phyloP scores from a whole-genome alignment of 2,329 filamentous ascomycete genomes.

The Cytospora chrysosperma region DNA sequence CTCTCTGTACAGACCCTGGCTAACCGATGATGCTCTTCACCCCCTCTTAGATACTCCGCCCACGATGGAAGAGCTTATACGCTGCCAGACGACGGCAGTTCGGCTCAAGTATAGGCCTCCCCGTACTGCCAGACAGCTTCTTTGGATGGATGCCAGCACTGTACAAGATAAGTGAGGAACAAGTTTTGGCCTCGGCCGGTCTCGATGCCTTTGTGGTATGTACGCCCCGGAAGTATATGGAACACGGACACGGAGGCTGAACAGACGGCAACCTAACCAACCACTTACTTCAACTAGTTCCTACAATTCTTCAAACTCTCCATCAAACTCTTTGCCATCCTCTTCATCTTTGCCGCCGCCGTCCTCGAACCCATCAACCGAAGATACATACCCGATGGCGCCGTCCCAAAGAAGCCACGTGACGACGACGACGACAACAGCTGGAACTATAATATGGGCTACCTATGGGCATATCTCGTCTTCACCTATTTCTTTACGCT shows the following conservation, averaged over 20 bases:
- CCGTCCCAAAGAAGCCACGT: slow-evolving; percentile 3
- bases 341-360: slow-evolving; percentile 76
- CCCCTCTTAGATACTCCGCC: slow-evolving; percentile 68
- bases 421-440: slow-evolving; percentile 26
- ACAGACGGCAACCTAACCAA: neutral
- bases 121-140: slow-evolving; percentile 76
- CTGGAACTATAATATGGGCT: slow-evolving; percentile 43
- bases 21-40: slow-evolving; percentile 11
- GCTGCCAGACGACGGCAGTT: slow-evolving; percentile 80
- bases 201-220: slow-evolving; percentile 89
- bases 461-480: slow-evolving; percentile 89
- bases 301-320: slow-evolving; percentile 95
- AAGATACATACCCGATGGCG: slow-evolving; percentile 48
- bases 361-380: slow-evolving; percentile 86
- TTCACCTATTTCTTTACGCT: slow-evolving; percentile 92
- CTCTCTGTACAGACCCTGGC: neutral
- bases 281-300: slow-evolving; percentile 53
- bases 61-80: slow-evolving; percentile 89
- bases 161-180: slow-evolving; percentile 81
- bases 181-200: slow-evolving; percentile 85
- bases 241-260: neutral
- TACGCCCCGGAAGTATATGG: slow-evolving; percentile 25
- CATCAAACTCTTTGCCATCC: slow-evolving; percentile 74
- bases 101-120: slow-evolving; percentile 58
- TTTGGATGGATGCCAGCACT: slow-evolving; percentile 92